phyloP scores from a whole-genome alignment of 129 eudicot species.

The Ambrosia artemisiifolia region DNA sequence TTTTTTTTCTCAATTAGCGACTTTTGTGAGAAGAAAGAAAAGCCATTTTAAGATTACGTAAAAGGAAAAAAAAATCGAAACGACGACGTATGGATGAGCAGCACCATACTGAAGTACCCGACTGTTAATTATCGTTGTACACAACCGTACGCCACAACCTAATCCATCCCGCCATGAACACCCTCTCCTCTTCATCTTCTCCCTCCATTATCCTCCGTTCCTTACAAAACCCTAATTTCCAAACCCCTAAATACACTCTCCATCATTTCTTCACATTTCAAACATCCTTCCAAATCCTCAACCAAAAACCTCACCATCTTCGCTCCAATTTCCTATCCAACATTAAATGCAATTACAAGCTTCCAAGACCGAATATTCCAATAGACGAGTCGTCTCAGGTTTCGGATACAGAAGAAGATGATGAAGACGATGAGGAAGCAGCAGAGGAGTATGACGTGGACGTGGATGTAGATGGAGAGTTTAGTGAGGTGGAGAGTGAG shows the following conservation, averaged over 20 bases:
- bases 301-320: slow-evolving; percentile 15
- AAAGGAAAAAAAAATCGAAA: neutral
- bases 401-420: slow-evolving; percentile 57
- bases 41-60: no score
- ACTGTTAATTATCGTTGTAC: slow-evolving; percentile 19
- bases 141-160: slow-evolving; percentile 30
- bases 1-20: no score
- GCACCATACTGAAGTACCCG: neutral
- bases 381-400: slow-evolving; percentile 51
- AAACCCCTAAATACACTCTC: slow-evolving; percentile 10
- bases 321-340: slow-evolving; percentile 24
- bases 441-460: slow-evolving; percentile 66
- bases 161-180: slow-evolving; percentile 89
- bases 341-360: slow-evolving; percentile 36
- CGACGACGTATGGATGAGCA: slow-evolving; percentile 8
- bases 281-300: neutral
- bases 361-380: slow-evolving; percentile 41
- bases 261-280: slow-evolving; percentile 17
- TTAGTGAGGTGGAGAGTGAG: slow-evolving; percentile 40
- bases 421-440: slow-evolving; percentile 68
- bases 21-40: no score
- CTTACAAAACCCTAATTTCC: slow-evolving; percentile 32
- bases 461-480: slow-evolving; percentile 23
- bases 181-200: slow-evolving; percentile 35
- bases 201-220: slow-evolving; percentile 29